Conservation (phyloP, 164 flowering plant genomes). For the Stephania yunnanensis region DNA sequence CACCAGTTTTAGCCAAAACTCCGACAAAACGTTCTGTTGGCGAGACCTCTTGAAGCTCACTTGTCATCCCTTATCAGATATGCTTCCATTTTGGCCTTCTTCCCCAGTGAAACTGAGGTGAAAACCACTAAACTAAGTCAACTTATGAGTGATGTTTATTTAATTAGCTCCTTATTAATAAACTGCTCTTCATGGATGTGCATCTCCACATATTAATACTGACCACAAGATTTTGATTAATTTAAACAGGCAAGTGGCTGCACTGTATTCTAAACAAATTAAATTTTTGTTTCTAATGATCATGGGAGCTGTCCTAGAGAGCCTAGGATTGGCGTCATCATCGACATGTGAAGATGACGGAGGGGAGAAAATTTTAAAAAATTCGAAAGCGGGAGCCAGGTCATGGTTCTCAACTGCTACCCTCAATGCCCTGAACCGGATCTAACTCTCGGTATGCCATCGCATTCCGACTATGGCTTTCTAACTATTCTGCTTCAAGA, state of each 20-base stretch:
- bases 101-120: constrained; percentile 65
- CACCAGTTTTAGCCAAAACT: constrained; percentile 79
- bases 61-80: constrained; percentile 44
- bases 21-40: constrained; percentile 80
- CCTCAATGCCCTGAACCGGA: constrained; percentile 85
- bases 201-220: not conserved
- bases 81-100: constrained; percentile 68
- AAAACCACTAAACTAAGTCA: not conserved
- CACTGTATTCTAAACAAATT: constrained; percentile 47
- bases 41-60: constrained; percentile 80
- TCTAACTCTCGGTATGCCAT: constrained; percentile 80
- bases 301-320: constrained; percentile 66
- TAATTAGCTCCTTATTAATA: not conserved
- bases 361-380: constrained; percentile 25
- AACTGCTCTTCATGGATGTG: not conserved
- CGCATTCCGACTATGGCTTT: constrained; percentile 88
- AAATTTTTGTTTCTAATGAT: constrained; percentile 48
- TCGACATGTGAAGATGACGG: not conserved
- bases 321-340: constrained; percentile 35
- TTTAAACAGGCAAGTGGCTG: constrained; percentile 44
- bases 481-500: constrained; percentile 86
- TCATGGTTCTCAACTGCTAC: constrained; percentile 66
- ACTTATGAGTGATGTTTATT: not conserved
- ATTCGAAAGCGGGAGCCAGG: constrained; percentile 69
- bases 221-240: not conserved